Evolutionary conservation across 2,329 filamentous ascomycete species (phyloP), one percentile per base, ranked within the genome.

Genomic region (Paramyrothecium roridum): DNA sequence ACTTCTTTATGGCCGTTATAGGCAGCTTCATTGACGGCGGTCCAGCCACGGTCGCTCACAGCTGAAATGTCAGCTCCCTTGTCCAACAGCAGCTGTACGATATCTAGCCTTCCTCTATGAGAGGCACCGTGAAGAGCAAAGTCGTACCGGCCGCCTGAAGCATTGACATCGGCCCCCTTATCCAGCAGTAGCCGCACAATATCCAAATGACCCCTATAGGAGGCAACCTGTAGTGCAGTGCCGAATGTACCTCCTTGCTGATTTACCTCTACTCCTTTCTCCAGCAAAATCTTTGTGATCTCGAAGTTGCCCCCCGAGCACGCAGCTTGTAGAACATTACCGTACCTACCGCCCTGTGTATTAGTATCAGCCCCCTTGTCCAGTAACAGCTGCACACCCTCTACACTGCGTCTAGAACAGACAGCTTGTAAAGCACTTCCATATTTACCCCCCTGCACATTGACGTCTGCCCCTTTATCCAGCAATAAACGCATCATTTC

Each of bases 381-480:
- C 20, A 50, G 13, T 22, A 50, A 17, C 21, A 23, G 22, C n/a
- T 33, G 48, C n/a, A 33, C n/a, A 30, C 30, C 48, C 7, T 19
- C 26, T 13, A 26, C 3, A 17, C 17, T 21, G 8, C 21, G 20
- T 23, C 3, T 20, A 17, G 8, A 33, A 50, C 11, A 50, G 26
- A 22, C 26, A 23, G 37, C 37, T 13, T 43, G 37, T 6, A 43
- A 13, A 13, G 37, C 4, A 43, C 16, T 43, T 6, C 37, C 37
- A 19, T 34, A 43, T 17, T 43, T 46, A 16, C 57, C 54, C 3
- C 54, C 52, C 0, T 50, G 47, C 20, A 48, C 50, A 16, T 57
- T 56, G 17, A 54, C 40, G 26, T 56, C 48, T 6, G 57, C 61
- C n/a, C 60, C 58, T 8, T 56, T 54, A 12, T 30, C 43, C 10